phyloP scores from a whole-genome alignment of 2,329 filamentous ascomycete species.

The Hypoxylon sp. region DNA sequence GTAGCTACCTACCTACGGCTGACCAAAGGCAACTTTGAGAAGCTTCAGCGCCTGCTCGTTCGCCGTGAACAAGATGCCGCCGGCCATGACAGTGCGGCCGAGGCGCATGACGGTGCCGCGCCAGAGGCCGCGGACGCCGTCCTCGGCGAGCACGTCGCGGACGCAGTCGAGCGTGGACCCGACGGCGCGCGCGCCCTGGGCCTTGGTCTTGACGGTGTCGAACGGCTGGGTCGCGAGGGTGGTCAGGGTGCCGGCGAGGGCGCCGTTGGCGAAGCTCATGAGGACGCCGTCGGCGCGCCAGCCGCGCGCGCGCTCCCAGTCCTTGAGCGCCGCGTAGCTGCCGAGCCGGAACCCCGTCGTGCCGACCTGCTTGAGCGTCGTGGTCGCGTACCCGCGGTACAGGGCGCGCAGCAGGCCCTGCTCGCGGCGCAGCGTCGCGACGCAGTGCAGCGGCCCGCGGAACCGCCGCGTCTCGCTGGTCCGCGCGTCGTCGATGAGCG shows the following conservation, averaged over 20 bases:
- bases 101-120: slow-evolving; percentile 70
- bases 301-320: slow-evolving; percentile 46
- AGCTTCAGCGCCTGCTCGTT: slow-evolving; percentile 45
- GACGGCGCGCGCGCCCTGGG: slow-evolving; percentile 63
- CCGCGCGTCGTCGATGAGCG: slow-evolving; percentile 65
- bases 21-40: slow-evolving; percentile 37
- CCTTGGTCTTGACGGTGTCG: slow-evolving; percentile 67
- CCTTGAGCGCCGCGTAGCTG: slow-evolving; percentile 69
- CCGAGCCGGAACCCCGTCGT: slow-evolving; percentile 70
- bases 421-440: slow-evolving; percentile 56
- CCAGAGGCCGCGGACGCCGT: slow-evolving; percentile 67
- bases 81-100: slow-evolving; percentile 62
- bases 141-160: slow-evolving; percentile 60
- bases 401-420: slow-evolving; percentile 60
- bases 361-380: slow-evolving; percentile 68
- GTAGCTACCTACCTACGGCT: not conserved
- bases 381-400: slow-evolving; percentile 66
- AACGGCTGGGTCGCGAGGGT: slow-evolving; percentile 65
- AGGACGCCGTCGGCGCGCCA: slow-evolving; percentile 45
- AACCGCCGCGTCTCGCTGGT: slow-evolving; percentile 52
- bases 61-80: slow-evolving; percentile 46
- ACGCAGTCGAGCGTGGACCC: slow-evolving; percentile 63
- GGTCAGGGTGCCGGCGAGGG: slow-evolving; percentile 50
- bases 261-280: slow-evolving; percentile 52
- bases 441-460: slow-evolving; percentile 58